Evolutionary conservation across 768 basidiomycete species (phyloP).

Genomic region (Psilocybe cyanescens): DNA sequence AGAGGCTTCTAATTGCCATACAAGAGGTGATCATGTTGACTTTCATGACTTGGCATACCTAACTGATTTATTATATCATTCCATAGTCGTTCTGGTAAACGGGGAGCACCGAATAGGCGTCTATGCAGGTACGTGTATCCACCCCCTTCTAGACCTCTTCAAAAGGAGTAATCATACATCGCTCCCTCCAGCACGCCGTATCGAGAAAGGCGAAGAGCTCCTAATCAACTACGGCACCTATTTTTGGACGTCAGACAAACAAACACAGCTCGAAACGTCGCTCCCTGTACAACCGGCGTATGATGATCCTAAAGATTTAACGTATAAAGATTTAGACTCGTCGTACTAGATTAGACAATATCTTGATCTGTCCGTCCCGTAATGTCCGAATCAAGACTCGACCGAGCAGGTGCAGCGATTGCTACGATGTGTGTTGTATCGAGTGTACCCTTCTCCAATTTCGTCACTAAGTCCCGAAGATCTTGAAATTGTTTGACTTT

Average conservation of each 20-base stretch:
- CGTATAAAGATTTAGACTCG: neutral
- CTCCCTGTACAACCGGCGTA: neutral
- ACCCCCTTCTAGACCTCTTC: neutral
- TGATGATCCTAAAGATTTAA: constrained; percentile 7
- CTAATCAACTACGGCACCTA: constrained; percentile 60
- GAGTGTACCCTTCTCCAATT: constrained; percentile 23
- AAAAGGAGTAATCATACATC: neutral
- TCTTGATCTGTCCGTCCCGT: neutral
- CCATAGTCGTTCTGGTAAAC: constrained; percentile 58
- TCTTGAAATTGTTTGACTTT: constrained; percentile 46
- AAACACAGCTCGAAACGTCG: neutral
- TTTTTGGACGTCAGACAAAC: constrained; percentile 34
- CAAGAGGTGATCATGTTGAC: constrained; percentile 39
- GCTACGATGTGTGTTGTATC: neutral
- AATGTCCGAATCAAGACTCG: neutral
- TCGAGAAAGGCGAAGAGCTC: constrained; percentile 51
- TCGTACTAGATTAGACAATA: neutral
- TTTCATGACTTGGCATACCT: neutral
- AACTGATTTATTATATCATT: neutral
- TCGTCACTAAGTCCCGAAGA: constrained; percentile 32
- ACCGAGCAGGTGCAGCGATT: neutral
- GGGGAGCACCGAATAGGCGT: constrained; percentile 73
- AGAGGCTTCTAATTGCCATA: constrained; percentile 43
- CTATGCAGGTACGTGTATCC: constrained; percentile 44
- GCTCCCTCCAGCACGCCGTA: constrained; percentile 35